Base-by-base conservation (phyloP, 2,329 filamentous ascomycete species). In the Fusarium nisikadoi region DNA sequence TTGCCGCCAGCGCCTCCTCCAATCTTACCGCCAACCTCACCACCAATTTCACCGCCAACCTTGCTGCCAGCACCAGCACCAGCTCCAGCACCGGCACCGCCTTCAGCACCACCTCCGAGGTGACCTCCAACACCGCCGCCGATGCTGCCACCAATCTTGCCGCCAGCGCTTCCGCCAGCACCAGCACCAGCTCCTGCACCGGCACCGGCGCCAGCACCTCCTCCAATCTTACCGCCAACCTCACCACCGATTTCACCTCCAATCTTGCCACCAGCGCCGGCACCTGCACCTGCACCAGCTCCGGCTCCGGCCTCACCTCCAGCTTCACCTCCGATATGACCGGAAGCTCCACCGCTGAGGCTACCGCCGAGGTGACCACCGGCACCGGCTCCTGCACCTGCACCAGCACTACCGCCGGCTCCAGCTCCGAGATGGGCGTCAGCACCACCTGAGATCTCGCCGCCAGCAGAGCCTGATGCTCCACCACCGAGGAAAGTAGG, bases 401-500 rank as follows among this genome's bases (percentile, higher is more conserved):
- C 55, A 7, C 45, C 56, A 20, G 43, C 62, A 5, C 54, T 59
- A 3, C 56, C 10, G 2, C 61, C 61, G 8, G 65, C 65, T 31
- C 65, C 56, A 20, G 10, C 64, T 53, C 65, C 65, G 25, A 67
- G 65, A 17, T 53, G 46, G 16, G 12, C 64, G 3, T 58, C 65
- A 25, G 39, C 49, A n/a, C 58, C 58, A 25, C 53, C 65, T 8
- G 46, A 46, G 45, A 56, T 23, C 29, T 47, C 47, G 16, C 60
- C 62, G n/a, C 39, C 39, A 41, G 47, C 60, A 36, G 36, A 60
- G 41, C 64, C 65, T 35, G 56, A 64, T 39, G 43, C 63, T 33
- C 66, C 61, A 11, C 54, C 53, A 16, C 50, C 31, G 33, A 73
- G 4, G 52, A 73, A 62, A 50, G 71, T 73, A 20, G 71, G 70